Conservation (phyloP, 2,329 filamentous ascomycete species). For the Ascochyta lentis region DNA sequence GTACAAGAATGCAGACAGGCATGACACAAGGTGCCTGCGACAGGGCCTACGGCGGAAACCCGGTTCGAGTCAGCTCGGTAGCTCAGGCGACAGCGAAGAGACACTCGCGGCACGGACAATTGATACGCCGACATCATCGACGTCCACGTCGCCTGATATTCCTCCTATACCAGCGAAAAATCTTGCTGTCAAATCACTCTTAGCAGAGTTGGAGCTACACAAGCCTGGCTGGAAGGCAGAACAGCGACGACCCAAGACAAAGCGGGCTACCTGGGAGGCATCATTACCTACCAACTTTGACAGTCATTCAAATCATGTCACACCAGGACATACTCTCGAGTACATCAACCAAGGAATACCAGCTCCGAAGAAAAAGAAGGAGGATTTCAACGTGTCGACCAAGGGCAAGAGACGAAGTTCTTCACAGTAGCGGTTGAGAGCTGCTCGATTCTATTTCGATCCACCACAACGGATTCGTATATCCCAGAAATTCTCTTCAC, state of each 20-base stretch:
- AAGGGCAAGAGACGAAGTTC: constrained; percentile 7
- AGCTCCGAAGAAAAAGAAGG: constrained; percentile 7
- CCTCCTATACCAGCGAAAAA: neutral
- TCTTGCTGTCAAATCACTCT: constrained; percentile 3
- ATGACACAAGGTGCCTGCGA: neutral
- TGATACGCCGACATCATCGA: neutral
- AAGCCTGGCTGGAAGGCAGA: neutral
- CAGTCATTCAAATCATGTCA: constrained; percentile 11
- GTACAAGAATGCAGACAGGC: constrained; percentile 13
- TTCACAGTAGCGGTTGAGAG: constrained; percentile 4
- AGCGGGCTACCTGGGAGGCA: constrained; percentile 9
- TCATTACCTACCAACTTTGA: constrained; percentile 9
- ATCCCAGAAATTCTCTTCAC: neutral
- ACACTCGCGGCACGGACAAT: neutral
- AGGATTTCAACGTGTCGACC: constrained; percentile 11
- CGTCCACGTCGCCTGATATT: neutral
- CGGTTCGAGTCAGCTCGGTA: constrained; percentile 4
- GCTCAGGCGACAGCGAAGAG: neutral
- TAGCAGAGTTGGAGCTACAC: constrained; percentile 3
- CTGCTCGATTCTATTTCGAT: neutral
- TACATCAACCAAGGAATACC: constrained; percentile 16
- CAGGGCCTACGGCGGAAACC: constrained; percentile 4
- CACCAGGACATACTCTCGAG: constrained; percentile 15
- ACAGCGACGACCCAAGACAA: neutral
- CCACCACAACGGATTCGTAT: neutral